These are phyloP conservation scores for Lichtheimia ramosa DNA, from an alignment of 371 early-diverging fungal genomes.

Conservation along the genomic window DNA sequence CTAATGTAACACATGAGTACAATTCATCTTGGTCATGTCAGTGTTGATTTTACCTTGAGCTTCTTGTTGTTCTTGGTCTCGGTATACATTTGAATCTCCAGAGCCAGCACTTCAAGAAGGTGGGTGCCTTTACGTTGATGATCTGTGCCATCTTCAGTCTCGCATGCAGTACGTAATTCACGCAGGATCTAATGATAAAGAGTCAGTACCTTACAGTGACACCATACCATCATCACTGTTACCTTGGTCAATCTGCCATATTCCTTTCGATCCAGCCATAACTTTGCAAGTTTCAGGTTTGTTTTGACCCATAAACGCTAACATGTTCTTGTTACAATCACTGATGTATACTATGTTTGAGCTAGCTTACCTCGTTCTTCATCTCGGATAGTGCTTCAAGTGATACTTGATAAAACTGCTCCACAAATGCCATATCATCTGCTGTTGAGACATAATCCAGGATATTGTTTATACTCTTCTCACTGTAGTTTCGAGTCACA, in stretches of 20 bases:
- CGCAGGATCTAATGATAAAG: constrained; percentile 58
- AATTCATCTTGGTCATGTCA: not conserved
- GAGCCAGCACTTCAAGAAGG: constrained; percentile 84
- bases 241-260: constrained; percentile 69
- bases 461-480: constrained; percentile 95
- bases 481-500: constrained; percentile 90
- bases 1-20: constrained; percentile 19
- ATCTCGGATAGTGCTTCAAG: constrained; percentile 71
- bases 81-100: constrained; percentile 94
- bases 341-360: not conserved
- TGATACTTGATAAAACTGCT: constrained; percentile 82
- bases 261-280: constrained; percentile 87
- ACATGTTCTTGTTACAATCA: not conserved
- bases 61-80: constrained; percentile 86
- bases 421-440: constrained; percentile 78
- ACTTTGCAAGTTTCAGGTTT: constrained; percentile 86
- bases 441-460: constrained; percentile 82
- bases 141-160: constrained; percentile 83
- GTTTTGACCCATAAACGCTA: constrained; percentile 86
- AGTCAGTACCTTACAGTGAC: too few relatives aligned
- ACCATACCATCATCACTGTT: not conserved
- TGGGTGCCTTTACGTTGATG: constrained; percentile 91
- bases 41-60: constrained; percentile 76
- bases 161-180: constrained; percentile 73
- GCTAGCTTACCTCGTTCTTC: constrained; percentile 72